Conservation (phyloP, 2,329 filamentous ascomycete genomes). For the Calonectria henricotiae region DNA sequence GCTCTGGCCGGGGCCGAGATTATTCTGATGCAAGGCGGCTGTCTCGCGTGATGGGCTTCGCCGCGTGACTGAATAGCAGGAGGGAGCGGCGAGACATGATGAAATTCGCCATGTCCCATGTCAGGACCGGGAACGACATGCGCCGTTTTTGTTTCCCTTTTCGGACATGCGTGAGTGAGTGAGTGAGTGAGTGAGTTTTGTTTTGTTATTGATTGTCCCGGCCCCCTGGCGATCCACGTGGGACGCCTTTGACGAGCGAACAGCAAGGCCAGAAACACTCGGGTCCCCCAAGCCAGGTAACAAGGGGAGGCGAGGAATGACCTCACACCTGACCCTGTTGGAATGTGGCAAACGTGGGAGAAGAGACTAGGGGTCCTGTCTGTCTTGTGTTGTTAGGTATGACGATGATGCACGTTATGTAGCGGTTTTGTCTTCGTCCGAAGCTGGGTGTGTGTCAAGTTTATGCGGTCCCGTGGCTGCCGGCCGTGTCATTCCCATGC, state of each 20-base stretch:
- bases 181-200: not conserved
- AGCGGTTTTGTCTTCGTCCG: conserved; percentile 20
- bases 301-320: conserved; percentile 46
- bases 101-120: not conserved
- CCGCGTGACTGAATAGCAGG: not conserved
- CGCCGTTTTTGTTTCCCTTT: not conserved
- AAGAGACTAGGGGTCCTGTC: conserved; percentile 14
- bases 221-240: conserved; percentile 27
- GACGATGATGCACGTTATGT: conserved; percentile 1
- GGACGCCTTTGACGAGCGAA: not conserved
- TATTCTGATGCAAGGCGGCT: conserved; percentile 10
- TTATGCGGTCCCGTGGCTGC: conserved; percentile 8
- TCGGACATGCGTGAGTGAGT: not conserved
- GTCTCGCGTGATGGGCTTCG: conserved; percentile 12
- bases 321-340: conserved; percentile 41
- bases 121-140: not conserved
- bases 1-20: conserved; percentile 8
- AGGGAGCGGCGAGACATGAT: conserved; percentile 6
- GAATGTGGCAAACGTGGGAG: conserved; percentile 49
- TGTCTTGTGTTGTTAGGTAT: conserved; percentile 15
- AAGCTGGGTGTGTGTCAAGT: conserved; percentile 2
- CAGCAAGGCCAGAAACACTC: conserved; percentile 31
- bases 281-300: conserved; percentile 33
- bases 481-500: conserved; percentile 10
- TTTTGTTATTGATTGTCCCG: not conserved